These are phyloP conservation scores for Picochlorum sp. DNA, from an alignment of 139 green algal genomes.

Conservation along the genomic window DNA sequence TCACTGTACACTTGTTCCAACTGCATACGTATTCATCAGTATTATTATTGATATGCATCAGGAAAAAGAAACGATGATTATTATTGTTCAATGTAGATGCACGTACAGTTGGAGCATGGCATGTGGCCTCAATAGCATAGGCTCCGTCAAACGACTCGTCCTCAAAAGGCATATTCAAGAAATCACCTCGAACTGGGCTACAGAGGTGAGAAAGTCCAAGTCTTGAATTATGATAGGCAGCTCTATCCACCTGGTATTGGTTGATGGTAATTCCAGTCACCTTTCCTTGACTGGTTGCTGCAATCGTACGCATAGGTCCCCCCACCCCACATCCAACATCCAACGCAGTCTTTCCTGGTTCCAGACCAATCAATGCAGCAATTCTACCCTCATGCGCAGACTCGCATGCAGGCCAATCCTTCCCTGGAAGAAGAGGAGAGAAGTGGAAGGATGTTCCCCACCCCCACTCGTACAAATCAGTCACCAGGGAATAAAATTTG, in stretches of 20 bases:
- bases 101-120: constrained; percentile 66
- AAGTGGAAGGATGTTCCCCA: constrained; percentile 98
- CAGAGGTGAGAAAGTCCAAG: constrained; percentile 63
- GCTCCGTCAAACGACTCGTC: constrained; percentile 78
- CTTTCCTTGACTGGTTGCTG: constrained; percentile 51
- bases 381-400: constrained; percentile 83
- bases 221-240: constrained; percentile 65
- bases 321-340: constrained; percentile 96
- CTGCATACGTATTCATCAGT: not conserved
- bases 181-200: constrained; percentile 84
- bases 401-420: constrained; percentile 56
- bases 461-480: constrained; percentile 98
- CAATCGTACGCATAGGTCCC: constrained; percentile 93
- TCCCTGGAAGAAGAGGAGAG: constrained; percentile 74
- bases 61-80: not conserved
- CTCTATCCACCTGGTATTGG: constrained; percentile 87
- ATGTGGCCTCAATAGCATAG: constrained; percentile 96
- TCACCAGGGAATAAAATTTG: constrained; percentile 51
- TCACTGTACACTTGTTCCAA: constrained; percentile 82
- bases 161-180: constrained; percentile 89
- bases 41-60: not conserved
- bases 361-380: constrained; percentile 53
- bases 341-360: constrained; percentile 42
- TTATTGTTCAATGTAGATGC: not conserved
- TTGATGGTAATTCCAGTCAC: constrained; percentile 98